Evolutionary conservation across 2,329 filamentous ascomycete genomes (phyloP), one percentile per base, ranked within the genome.

Genomic region (Curvularia sp.): DNA sequence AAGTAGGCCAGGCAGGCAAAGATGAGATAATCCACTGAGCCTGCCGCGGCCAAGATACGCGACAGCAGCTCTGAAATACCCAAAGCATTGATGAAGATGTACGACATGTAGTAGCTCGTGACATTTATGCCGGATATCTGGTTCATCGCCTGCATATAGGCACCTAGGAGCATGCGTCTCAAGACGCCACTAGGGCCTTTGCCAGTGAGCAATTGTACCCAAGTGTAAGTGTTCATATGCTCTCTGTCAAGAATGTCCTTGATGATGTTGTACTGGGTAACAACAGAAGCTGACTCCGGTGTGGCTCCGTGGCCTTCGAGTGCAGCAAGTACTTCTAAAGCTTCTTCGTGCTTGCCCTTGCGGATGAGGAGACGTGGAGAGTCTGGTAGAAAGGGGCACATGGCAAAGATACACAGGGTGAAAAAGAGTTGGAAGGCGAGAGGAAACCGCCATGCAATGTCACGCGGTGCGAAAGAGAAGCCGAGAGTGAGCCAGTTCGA

Each of bases 381-480:
- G 75, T 80, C 66, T 51, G 77, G 76, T 62, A 62, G 75, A 66
- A 70, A 76, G 31, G 83, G 83, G 39, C 77, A 60, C 72, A 79
- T 67, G 83, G 85, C 31, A 82, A 72, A 85, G 2, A 88, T 77
- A 59, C 82, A 80, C 0, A 86, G 84, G 0, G 84, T 85, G 60
- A 88, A 85, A 51, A 88, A 79, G 0, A 85, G 83, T 0, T 85
- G 83, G 2, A 86, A 67, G 0, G 84, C 82, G 1, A 84, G 85
- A 0, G 86, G 83, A n/a, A 88, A 75, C 1, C 75, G 66, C 74
- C 74, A 77, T 46, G 73, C 68, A 12, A 77, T 65, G 31, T 73
- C 71, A 15, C 74, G 71, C 4, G 68, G 69, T 4, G 74, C 73
- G 53, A 79, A 81, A 1, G 77, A 79, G 58, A 80, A 77, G 8